phyloP scores from a whole-genome alignment of 1,284 basidiomycete species.

The Amylostereum areolatum region DNA sequence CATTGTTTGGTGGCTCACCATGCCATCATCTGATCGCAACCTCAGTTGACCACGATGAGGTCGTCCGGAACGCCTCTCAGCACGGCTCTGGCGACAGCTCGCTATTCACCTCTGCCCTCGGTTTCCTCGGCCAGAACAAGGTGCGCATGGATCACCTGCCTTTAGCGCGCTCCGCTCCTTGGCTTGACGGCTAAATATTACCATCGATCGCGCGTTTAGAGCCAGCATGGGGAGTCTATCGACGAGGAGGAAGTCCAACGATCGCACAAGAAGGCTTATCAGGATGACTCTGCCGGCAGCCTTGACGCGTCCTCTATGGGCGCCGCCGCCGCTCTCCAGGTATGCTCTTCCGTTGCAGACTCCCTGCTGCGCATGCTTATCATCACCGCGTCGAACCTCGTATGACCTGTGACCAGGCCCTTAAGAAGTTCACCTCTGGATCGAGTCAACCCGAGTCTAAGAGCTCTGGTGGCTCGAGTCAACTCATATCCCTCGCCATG shows the following conservation, averaged over 20 bases:
- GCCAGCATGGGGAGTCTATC: conserved; percentile 46
- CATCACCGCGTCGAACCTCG: no score
- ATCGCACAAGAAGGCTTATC: conserved; percentile 59
- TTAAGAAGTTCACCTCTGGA: conserved; percentile 61
- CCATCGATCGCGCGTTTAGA: conserved; percentile 24
- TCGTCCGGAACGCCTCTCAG: conserved; percentile 40
- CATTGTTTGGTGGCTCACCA: not conserved
- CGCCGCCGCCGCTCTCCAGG: conserved; percentile 74
- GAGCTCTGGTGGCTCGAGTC: conserved; percentile 41
- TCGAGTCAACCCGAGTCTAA: conserved; percentile 30
- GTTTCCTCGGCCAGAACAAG: conserved; percentile 45
- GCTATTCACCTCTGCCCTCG: conserved; percentile 46
- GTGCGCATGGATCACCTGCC: conserved; percentile 24
- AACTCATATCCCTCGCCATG: conserved; percentile 82
- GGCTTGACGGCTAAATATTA: no score
- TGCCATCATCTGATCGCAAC: not conserved
- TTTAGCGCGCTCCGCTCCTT: not conserved
- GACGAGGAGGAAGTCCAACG: conserved; percentile 62
- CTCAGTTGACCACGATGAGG: conserved; percentile 56
- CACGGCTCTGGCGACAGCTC: conserved; percentile 47
- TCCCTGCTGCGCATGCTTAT: no score
- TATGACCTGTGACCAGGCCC: conserved; percentile 33
- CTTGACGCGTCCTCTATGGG: conserved; percentile 60
- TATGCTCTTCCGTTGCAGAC: no score
- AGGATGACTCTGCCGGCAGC: conserved; percentile 39